Evolutionary conservation across 495 filamentous ascomycete genomes (phyloP).

Genomic region (Aspergillus coremiiformis): DNA sequence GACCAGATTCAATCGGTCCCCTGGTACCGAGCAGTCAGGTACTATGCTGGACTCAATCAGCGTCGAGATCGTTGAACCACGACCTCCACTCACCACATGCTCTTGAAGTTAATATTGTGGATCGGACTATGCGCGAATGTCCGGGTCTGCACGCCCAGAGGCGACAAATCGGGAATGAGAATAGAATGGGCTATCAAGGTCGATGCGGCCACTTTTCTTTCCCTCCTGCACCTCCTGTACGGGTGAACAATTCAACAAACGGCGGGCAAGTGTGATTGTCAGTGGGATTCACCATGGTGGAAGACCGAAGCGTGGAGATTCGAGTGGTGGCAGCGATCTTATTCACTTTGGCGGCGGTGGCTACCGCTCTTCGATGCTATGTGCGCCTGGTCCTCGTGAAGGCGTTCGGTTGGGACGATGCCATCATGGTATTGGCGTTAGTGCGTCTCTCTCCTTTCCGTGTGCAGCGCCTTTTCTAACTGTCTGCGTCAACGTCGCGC

Average conservation of each 20-base stretch:
- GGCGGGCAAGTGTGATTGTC: not conserved
- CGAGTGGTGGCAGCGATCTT: conserved; percentile 6
- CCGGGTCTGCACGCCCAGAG: too few relatives aligned
- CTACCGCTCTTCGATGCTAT: conserved; percentile 12
- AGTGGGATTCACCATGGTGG: not conserved
- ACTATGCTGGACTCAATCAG: not conserved
- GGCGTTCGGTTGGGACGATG: conserved; percentile 17
- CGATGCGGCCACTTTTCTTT: too few relatives aligned
- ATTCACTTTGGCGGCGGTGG: conserved; percentile 1
- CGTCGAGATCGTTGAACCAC: not conserved
- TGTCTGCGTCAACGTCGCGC: too few relatives aligned
- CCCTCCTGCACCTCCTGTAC: too few relatives aligned
- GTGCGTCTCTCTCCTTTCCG: not conserved
- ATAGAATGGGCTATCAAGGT: too few relatives aligned
- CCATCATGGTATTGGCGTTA: conserved; percentile 11
- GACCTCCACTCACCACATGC: not conserved
- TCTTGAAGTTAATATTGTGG: not conserved
- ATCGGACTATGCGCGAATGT: not conserved
- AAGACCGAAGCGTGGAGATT: conserved; percentile 6
- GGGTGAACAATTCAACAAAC: too few relatives aligned
- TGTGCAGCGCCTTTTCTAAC: not conserved
- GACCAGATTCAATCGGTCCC: not conserved
- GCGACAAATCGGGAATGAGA: too few relatives aligned
- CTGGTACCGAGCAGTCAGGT: not conserved
- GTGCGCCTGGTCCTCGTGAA: conserved; percentile 10